phyloP scores from a whole-genome alignment of 2,329 filamentous ascomycete genomes.

The Aspergillus quadricinctus region DNA sequence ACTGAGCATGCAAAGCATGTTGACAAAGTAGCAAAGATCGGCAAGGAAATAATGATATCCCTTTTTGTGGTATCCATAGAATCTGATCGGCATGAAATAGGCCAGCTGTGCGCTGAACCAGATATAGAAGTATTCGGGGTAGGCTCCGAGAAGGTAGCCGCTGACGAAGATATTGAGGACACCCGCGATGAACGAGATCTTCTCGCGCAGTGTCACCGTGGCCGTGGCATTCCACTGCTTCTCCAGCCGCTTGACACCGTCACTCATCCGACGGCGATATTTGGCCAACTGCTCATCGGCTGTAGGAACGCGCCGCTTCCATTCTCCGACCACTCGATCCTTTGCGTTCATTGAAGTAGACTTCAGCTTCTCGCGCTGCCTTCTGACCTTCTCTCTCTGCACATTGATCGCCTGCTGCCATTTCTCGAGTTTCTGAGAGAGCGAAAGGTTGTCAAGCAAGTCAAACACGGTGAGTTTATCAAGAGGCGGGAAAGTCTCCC shows the following conservation, averaged over 20 bases:
- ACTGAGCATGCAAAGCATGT: slow-evolving; percentile 73
- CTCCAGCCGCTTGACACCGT: slow-evolving; percentile 81
- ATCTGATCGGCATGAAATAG: slow-evolving; percentile 97
- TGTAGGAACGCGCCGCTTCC: slow-evolving; percentile 77
- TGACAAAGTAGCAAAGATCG: slow-evolving; percentile 98
- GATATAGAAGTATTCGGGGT: slow-evolving; percentile 78
- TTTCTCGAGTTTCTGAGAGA: slow-evolving; percentile 86
- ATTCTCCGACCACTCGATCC: slow-evolving; percentile 87
- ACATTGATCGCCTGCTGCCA: slow-evolving; percentile 76
- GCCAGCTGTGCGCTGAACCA: slow-evolving; percentile 87
- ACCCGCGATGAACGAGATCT: slow-evolving; percentile 91
- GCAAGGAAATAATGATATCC: slow-evolving; percentile 97
- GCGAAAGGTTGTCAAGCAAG: slow-evolving; percentile 83
- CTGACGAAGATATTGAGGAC: slow-evolving; percentile 97
- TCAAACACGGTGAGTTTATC: slow-evolving; percentile 91
- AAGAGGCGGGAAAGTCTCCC: slow-evolving; percentile 79
- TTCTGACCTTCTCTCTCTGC: slow-evolving; percentile 79
- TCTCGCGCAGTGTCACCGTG: slow-evolving; percentile 83
- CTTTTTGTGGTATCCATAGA: slow-evolving; percentile 81
- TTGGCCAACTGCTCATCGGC: slow-evolving; percentile 90
- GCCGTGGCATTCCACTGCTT: slow-evolving; percentile 85
- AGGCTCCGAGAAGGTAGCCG: slow-evolving; percentile 85
- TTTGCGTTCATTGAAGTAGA: slow-evolving; percentile 72
- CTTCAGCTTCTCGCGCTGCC: slow-evolving; percentile 75
- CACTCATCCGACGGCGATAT: slow-evolving; percentile 81